Evolutionary conservation across 176 grass and related monocot species (phyloP), one percentile per base, ranked within the genome.

Genomic region (Oryza nivara): DNA sequence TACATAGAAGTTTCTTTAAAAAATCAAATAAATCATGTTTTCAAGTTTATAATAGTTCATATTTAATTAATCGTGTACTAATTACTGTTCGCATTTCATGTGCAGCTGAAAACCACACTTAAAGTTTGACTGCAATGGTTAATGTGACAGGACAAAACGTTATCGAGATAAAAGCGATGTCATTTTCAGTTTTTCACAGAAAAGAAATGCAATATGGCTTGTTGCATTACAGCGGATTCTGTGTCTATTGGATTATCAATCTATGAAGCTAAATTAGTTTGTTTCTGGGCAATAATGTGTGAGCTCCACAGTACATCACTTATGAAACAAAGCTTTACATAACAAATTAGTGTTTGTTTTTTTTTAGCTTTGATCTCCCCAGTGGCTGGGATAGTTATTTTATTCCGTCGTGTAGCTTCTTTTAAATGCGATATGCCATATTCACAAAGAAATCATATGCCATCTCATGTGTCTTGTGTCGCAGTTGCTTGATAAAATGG

Each of bases 41-140:
- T 40, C 38, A 40, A 40, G 38, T 7, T 40, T 40, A 38, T 38
- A 38, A 26, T 26, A 26, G 26, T 26, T 26, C 26, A 26, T 26
- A 26, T 26, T 6, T 38, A 38, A 6, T 38, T 38, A 5, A 38
- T 38, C 4, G 6, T 38, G 36, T 38, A 38, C 6, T 38, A 38
- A 38, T 38, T 38, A 38, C 36, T 5, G 5, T 38, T 6, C 36
- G 4, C 36, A 38, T 38, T 38, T 38, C 36, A 4, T 35, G 34
- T 35, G 34, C 34, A 35, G 34, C 34, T 35, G 34, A 35, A 35
- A 35, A 35, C 34, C 34, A 38, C 36, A 38, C 36, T 38, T 38
- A 38, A 38, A 99, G 80, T 82, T 96, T 96, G 79, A 99, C 96
- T 99, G 88, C 17, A 76, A 90, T 83, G 22, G 79, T 70, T 43